Conservation (phyloP, 2,329 filamentous ascomycete species). For the Plectosphaerella plurivora region DNA sequence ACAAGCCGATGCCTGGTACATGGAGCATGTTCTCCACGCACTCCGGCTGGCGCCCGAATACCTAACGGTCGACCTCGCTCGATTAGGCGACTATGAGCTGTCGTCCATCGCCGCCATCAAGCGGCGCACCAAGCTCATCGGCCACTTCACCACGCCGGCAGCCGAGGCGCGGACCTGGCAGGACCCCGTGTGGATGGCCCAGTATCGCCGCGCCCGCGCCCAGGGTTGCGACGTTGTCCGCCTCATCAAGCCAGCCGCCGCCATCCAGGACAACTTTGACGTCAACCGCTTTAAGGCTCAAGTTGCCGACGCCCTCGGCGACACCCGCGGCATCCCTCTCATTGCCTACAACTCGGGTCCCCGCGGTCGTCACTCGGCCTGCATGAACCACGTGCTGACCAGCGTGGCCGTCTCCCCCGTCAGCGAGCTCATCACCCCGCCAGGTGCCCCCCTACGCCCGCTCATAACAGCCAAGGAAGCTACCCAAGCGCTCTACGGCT, state of each 20-base stretch:
- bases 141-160: conserved; percentile 40
- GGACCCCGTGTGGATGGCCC: conserved; percentile 46
- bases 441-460: conserved; percentile 12
- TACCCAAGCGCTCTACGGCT: conserved; percentile 61
- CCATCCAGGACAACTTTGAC: conserved; percentile 59
- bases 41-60: conserved; percentile 60
- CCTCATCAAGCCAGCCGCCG: conserved; percentile 52
- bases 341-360: conserved; percentile 63
- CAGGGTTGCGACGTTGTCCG: conserved; percentile 60
- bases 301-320: conserved; percentile 30
- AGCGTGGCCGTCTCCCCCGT: conserved; percentile 48
- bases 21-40: conserved; percentile 54
- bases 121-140: conserved; percentile 58
- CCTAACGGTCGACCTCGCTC: conserved; percentile 52
- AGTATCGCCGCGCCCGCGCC: conserved; percentile 53
- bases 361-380: conserved; percentile 59
- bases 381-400: conserved; percentile 62
- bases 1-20: conserved; percentile 33
- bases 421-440: conserved; percentile 12
- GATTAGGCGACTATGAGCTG: conserved; percentile 47
- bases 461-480: conserved; percentile 57
- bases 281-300: conserved; percentile 50
- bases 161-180: conserved; percentile 48
- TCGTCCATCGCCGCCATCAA: conserved; percentile 43
- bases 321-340: conserved; percentile 43